Percentiles rank a stretch among this genome's conserved stretches.
Conservation (phyloP, 352 stramenopile species). For the Globisporangium nodosum region DNA sequence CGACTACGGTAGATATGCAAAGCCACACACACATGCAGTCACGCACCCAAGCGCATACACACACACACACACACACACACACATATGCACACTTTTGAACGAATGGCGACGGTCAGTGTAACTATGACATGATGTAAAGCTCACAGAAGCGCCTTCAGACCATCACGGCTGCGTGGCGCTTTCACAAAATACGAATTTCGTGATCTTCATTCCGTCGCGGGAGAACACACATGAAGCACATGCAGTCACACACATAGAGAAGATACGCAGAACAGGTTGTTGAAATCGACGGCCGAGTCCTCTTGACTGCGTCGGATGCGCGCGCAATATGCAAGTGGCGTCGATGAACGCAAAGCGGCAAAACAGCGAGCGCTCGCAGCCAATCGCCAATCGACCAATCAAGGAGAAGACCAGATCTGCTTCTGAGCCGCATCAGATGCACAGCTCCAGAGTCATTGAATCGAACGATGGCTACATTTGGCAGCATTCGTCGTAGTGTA, state of each 20-base stretch:
- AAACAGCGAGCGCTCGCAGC: neutral
- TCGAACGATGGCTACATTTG: too few species aligned
- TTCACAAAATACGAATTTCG: slow-evolving; percentile 14
- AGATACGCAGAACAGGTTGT: neutral
- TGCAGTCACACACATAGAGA: neutral
- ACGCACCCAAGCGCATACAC: neutral
- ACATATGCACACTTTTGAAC: neutral
- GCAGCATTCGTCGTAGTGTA: too few species aligned
- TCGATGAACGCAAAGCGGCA: neutral
- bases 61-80: neutral
- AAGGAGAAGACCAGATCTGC: neutral
- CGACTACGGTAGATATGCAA: neutral
- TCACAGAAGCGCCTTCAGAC: slow-evolving; percentile 26
- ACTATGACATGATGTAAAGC: slow-evolving; percentile 47
- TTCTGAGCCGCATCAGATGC: neutral
- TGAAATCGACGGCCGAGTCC: neutral
- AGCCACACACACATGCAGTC: neutral
- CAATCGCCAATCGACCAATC: neutral
- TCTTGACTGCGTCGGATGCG: too few species aligned
- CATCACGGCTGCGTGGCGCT: slow-evolving; percentile 16
- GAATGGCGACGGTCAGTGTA: slow-evolving; percentile 41
- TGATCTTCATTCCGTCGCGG: slow-evolving; percentile 15
- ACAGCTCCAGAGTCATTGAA: neutral
- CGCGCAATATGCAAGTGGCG: neutral
- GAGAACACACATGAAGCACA: neutral